Base-by-base conservation (phyloP, 768 basidiomycete genomes). In the Mycena maculata region DNA sequence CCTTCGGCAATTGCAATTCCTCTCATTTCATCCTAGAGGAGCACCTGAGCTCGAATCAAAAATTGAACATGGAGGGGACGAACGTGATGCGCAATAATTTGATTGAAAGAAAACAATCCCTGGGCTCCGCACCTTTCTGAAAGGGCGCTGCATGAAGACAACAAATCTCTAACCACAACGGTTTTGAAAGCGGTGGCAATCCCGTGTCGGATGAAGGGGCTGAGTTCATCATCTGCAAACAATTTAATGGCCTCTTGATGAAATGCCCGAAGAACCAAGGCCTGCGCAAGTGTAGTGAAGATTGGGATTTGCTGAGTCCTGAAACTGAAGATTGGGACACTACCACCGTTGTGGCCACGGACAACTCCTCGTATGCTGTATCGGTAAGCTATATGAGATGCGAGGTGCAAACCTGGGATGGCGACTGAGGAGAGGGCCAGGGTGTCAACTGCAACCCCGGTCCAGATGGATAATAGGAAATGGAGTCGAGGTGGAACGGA, bases 1-100 rank as follows among this genome's bases (percentile, higher is more conserved):
- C 84, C 84, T 73, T 85, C 84, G 10, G 84, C 83, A 49, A 84
- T 84, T 11, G 78, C 74, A 6, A 74, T 67, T 1, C 83, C 82
- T 3, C 81, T 78, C 53, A 63, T 12, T 38, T 45, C 31, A 18
- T 27, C 58, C 45, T 60, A 18, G 9, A 27, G 39, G 15, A 3
- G 25, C 8, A 23, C 27, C 22, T n/a, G n/a, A 60, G 45, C 5
- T 27, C 0, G 41, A 25, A 27, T 23, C 15, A 2, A 41, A 20
- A 16, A n/a, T 9, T 1, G 13, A 16, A 39, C 16, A 55, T 16
- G 38, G n/a, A 39, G 15, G 8, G 50, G 25, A 41, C 53, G 1
- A 6, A 41, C 53, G 28, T 55, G 53, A 25, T 39, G n/a, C 15
- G 27, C 22, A 9, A 41, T 38, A 6, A 55, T 20, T 8, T 27